Evolutionary conservation across 495 filamentous ascomycete genomes (phyloP).

Genomic region (Tuber microsphaerosporum): DNA sequence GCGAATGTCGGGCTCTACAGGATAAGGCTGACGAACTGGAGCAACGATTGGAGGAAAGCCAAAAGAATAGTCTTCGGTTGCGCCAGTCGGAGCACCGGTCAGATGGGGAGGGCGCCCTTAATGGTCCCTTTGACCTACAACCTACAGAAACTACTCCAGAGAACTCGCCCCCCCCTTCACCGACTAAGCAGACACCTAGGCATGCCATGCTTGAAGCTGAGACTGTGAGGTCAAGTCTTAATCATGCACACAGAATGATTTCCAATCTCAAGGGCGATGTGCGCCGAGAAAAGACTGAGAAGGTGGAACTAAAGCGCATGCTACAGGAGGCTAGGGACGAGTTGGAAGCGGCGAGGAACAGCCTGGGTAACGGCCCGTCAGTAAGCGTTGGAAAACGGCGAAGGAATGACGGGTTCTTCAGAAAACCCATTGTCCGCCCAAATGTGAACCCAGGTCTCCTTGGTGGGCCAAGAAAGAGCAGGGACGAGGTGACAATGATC

Average conservation of each 20-base stretch:
- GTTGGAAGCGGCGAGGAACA: conserved; percentile 64
- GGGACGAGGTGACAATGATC: conserved; percentile 64
- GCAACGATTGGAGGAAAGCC: conserved; percentile 56
- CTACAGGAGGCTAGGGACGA: conserved; percentile 94
- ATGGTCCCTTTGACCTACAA: conserved; percentile 42
- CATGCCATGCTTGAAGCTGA: conserved; percentile 87
- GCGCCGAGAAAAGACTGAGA: conserved; percentile 95
- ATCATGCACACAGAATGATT: conserved; percentile 93
- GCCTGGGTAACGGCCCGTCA: conserved; percentile 44
- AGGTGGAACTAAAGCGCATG: conserved; percentile 89
- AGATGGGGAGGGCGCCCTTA: conserved; percentile 50
- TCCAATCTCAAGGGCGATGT: conserved; percentile 89
- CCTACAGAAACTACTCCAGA: conserved; percentile 70
- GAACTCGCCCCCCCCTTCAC: conserved; percentile 80
- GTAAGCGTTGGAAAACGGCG: conserved; percentile 56
- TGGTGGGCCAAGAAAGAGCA: conserved; percentile 66
- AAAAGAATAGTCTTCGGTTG: conserved; percentile 48
- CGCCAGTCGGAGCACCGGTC: conserved; percentile 57
- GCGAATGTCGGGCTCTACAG: conserved; percentile 65
- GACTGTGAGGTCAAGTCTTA: conserved; percentile 83
- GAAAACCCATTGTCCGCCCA: conserved; percentile 55
- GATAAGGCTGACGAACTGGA: conserved; percentile 84
- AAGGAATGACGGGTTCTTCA: conserved; percentile 64
- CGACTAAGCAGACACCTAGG: conserved; percentile 80
- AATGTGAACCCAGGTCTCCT: conserved; percentile 58